These are phyloP conservation scores for Tranzscheliella williamsii DNA, from an alignment of 1,284 basidiomycete genomes.

Conservation along the genomic window DNA sequence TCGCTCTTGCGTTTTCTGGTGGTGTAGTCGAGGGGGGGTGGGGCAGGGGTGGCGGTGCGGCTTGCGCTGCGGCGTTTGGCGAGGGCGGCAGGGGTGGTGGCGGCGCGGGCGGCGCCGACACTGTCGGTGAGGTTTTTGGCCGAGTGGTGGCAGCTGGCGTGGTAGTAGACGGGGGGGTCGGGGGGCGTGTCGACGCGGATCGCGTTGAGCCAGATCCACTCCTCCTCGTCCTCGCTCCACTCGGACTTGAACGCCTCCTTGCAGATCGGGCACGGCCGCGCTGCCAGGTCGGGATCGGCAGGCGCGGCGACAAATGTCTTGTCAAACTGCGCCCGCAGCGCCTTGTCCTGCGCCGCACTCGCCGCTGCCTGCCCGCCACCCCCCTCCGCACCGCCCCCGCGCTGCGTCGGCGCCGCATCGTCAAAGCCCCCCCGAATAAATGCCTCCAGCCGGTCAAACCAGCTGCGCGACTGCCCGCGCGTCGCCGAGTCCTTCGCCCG, in stretches of 20 bases:
- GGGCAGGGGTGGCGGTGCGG: neutral
- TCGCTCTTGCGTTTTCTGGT: too few relatives aligned
- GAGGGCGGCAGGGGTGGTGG: slow-evolving; percentile 6
- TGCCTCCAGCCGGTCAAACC: slow-evolving; percentile 81
- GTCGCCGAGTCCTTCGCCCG: slow-evolving; percentile 81
- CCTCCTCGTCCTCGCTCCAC: slow-evolving; percentile 94
- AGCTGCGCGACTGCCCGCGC: slow-evolving; percentile 85
- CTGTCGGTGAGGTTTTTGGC: slow-evolving; percentile 54
- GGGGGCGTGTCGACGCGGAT: slow-evolving; percentile 69
- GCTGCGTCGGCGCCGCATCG: slow-evolving; percentile 25
- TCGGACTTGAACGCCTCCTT: slow-evolving; percentile 91
- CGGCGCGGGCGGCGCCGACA: slow-evolving; percentile 5
- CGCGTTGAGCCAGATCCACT: slow-evolving; percentile 97
- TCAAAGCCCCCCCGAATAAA: slow-evolving; percentile 61
- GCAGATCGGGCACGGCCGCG: slow-evolving; percentile 90
- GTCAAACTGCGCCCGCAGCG: slow-evolving; percentile 68
- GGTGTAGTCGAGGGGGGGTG: too few relatives aligned
- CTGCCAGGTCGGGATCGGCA: slow-evolving; percentile 73
- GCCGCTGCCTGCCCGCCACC: slow-evolving; percentile 12
- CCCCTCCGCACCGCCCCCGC: slow-evolving; percentile 41
- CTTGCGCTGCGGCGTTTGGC: slow-evolving; percentile 17
- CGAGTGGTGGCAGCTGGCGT: slow-evolving; percentile 57
- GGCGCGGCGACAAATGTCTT: slow-evolving; percentile 75
- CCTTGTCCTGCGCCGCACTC: slow-evolving; percentile 68
- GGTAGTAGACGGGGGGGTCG: slow-evolving; percentile 36